A percentile compares a stretch with the other conserved stretches of the same genome.
phyloP scores from a whole-genome alignment of 306 rosid species.

The Trifolium subterraneum region DNA sequence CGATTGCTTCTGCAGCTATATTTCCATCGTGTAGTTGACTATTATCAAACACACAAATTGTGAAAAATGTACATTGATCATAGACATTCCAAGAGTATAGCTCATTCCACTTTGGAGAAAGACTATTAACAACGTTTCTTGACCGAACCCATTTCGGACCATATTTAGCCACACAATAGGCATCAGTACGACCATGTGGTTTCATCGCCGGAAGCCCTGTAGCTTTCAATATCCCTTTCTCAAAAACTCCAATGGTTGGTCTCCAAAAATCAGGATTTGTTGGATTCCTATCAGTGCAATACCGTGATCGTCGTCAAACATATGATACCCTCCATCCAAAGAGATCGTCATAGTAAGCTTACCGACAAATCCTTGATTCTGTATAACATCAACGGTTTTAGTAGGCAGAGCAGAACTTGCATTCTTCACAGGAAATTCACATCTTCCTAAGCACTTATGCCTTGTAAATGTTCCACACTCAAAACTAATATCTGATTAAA shows the following conservation, averaged over 20 bases:
- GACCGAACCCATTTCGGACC: slow-evolving; percentile 50
- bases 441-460: slow-evolving; percentile 41
- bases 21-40: slow-evolving; percentile 27
- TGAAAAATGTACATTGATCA: slow-evolving; percentile 45
- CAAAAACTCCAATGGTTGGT: slow-evolving; percentile 50
- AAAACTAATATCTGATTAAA: slow-evolving; percentile 46
- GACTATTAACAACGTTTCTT: slow-evolving; percentile 45
- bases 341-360: slow-evolving; percentile 44
- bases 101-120: slow-evolving; percentile 49
- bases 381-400: background rate
- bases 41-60: slow-evolving; percentile 47
- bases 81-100: slow-evolving; percentile 50
- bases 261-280: slow-evolving; percentile 38
- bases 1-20: slow-evolving; percentile 22
- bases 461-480: slow-evolving; percentile 16
- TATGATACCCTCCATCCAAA: slow-evolving; percentile 59
- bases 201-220: slow-evolving; percentile 52
- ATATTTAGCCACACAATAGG: slow-evolving; percentile 56
- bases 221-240: slow-evolving; percentile 57
- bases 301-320: slow-evolving; percentile 50
- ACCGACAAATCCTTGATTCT: slow-evolving; percentile 33
- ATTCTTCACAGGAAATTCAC: slow-evolving; percentile 37
- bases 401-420: slow-evolving; percentile 8
- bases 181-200: slow-evolving; percentile 37
- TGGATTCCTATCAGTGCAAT: slow-evolving; percentile 45